Percentiles rank a stretch among this genome's conserved stretches.
phyloP scores from a whole-genome alignment of 305 asterid genomes.

The Fraxinus paxiana region DNA sequence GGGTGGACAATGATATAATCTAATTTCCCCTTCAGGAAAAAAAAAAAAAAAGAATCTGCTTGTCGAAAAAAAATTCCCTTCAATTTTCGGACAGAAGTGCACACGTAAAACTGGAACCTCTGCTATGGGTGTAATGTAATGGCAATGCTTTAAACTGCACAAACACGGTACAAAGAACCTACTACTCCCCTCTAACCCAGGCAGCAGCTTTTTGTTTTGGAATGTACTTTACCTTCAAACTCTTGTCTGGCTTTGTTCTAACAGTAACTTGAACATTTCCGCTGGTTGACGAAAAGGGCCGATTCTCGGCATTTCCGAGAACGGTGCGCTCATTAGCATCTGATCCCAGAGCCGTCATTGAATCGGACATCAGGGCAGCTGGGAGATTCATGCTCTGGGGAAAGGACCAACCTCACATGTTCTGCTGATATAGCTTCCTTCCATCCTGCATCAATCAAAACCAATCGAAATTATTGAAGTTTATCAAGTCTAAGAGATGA shows the following conservation, averaged over 20 bases:
- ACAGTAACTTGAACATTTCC: constrained; percentile 31
- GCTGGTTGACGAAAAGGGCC: constrained; percentile 13
- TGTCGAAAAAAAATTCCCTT: constrained; percentile 29
- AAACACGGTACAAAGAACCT: constrained; percentile 19
- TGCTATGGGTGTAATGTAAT: background rate
- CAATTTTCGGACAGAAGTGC: constrained; percentile 43
- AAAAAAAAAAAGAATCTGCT: background rate
- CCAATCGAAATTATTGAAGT: background rate
- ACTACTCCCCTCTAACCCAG: constrained; percentile 32
- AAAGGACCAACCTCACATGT: constrained; percentile 57
- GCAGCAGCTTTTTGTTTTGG: constrained; percentile 50
- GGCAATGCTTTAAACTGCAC: constrained; percentile 30
- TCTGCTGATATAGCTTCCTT: constrained; percentile 66
- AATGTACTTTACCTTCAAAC: constrained; percentile 46
- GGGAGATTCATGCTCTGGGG: constrained; percentile 37
- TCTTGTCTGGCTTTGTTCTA: constrained; percentile 44
- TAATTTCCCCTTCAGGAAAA: background rate
- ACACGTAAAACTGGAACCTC: constrained; percentile 58
- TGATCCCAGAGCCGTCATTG: constrained; percentile 25
- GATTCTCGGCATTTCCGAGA: constrained; percentile 33
- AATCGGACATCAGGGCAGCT: constrained; percentile 26
- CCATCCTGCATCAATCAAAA: constrained; percentile 58
- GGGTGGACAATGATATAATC: constrained; percentile 5
- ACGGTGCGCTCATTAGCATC: constrained; percentile 22
- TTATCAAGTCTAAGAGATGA: background rate